Conservation (phyloP, 306 rosid species). For the Clitoria ternatea region DNA sequence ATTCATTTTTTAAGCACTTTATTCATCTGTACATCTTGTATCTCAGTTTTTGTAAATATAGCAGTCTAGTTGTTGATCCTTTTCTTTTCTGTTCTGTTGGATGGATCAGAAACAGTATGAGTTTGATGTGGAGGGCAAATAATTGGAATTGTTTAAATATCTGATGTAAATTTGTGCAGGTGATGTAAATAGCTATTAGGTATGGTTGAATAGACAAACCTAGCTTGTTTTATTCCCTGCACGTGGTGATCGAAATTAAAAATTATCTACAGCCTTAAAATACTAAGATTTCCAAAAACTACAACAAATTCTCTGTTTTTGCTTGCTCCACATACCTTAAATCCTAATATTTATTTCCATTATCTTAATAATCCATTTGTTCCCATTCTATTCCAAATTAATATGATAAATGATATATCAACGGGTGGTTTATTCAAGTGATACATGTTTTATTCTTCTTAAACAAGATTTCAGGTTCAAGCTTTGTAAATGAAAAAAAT, state of each 20-base stretch:
- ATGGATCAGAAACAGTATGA: not conserved
- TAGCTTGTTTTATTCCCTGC: not conserved
- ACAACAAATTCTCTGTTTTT: not conserved
- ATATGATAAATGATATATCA: not conserved
- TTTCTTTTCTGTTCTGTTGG: not conserved
- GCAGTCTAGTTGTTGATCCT: not conserved
- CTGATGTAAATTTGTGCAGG: too few species aligned
- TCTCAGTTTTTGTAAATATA: too few species aligned
- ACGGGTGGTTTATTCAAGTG: too few species aligned
- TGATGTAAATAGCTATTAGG: not conserved
- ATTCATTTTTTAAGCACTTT: not conserved
- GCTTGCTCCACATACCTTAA: not conserved
- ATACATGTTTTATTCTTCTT: too few species aligned
- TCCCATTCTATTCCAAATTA: not conserved
- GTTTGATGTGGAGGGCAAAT: not conserved
- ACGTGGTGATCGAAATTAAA: not conserved
- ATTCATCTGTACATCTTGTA: too few species aligned
- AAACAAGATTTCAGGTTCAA: too few species aligned
- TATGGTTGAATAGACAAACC: not conserved
- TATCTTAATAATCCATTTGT: not conserved
- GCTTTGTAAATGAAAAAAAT: too few species aligned
- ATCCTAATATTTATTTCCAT: not conserved
- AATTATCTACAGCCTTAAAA: not conserved
- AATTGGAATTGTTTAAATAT: not conserved
- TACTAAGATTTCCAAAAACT: not conserved